A percentile compares a stretch with the other conserved stretches of the same genome.
These are phyloP conservation scores for Epichloe sylvatica DNA, from an alignment of 2,329 filamentous ascomycete species.

Conservation along the genomic window DNA sequence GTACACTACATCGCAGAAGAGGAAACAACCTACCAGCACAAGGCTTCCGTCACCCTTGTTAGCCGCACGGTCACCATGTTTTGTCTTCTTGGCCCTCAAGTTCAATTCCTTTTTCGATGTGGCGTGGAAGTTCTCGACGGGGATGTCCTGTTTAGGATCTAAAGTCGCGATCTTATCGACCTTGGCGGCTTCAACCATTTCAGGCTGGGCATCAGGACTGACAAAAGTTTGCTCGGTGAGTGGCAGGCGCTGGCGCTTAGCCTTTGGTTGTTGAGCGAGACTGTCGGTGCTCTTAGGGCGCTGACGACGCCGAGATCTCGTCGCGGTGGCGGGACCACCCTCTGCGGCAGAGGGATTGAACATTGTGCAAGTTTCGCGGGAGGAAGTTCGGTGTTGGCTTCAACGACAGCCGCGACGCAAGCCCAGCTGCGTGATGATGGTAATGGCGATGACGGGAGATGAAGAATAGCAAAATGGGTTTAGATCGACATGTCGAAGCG, in stretches of 20 bases:
- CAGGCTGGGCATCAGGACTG: conserved; percentile 35
- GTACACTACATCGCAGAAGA: neutral
- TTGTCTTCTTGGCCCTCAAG: conserved; percentile 48
- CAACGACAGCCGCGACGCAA: conserved; percentile 1
- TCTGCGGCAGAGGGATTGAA: conserved; percentile 43
- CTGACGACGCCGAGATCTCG: conserved; percentile 47
- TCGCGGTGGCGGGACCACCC: conserved; percentile 40
- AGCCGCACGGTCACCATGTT: conserved; percentile 43
- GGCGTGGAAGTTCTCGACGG: conserved; percentile 27
- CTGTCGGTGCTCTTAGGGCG: conserved; percentile 43
- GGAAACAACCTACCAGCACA: conserved; percentile 39
- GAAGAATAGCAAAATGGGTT: neutral
- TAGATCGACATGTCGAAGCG: conserved; percentile 8
- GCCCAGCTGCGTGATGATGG: neutral
- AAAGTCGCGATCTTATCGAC: conserved; percentile 32
- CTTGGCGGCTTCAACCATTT: conserved; percentile 41
- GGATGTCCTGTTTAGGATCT: conserved; percentile 29
- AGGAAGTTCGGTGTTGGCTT: neutral
- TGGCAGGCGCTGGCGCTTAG: conserved; percentile 47
- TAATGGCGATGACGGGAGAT: neutral
- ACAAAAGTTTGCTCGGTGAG: conserved; percentile 43
- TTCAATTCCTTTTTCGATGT: conserved; percentile 39
- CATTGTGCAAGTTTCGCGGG: conserved; percentile 26
- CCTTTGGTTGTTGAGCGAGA: conserved; percentile 43
- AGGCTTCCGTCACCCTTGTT: conserved; percentile 55